Evolutionary conservation across 495 filamentous ascomycete genomes (phyloP).

Genomic region (Aspergillus bridgeri): DNA sequence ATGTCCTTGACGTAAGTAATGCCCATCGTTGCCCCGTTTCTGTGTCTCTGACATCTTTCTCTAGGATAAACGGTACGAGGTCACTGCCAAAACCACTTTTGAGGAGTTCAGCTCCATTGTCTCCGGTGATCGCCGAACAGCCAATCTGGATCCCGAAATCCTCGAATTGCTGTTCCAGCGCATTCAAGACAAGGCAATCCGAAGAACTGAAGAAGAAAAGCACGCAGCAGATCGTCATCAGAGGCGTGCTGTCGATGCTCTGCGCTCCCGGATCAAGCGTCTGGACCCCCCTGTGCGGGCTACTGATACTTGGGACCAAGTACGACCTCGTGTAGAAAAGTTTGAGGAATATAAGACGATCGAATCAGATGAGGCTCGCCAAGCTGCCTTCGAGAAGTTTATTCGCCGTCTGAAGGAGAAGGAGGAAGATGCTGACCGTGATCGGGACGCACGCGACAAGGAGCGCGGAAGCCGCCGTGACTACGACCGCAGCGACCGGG

Average conservation of each 20-base stretch:
- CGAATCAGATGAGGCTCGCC: constrained; percentile 75
- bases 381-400: constrained; percentile 86
- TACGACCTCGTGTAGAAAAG: constrained; percentile 72
- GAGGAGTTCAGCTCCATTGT: constrained; percentile 80
- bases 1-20: constrained; percentile 79
- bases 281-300: constrained; percentile 79
- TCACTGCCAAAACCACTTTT: constrained; percentile 78
- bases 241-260: constrained; percentile 76
- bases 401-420: constrained; percentile 87
- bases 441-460: constrained; percentile 47
- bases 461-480: constrained; percentile 57
- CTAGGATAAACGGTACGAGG: constrained; percentile 86
- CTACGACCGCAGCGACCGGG: constrained; percentile 41
- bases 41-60: constrained; percentile 19
- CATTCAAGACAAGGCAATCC: constrained; percentile 74
- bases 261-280: constrained; percentile 86
- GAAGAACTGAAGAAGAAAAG: constrained; percentile 80
- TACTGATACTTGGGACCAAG: constrained; percentile 80
- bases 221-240: constrained; percentile 79
- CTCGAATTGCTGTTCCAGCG: constrained; percentile 77
- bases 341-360: constrained; percentile 80
- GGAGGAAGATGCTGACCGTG: constrained; percentile 70
- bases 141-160: constrained; percentile 73
- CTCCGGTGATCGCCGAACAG: constrained; percentile 78
- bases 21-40: neutral